Conservation (phyloP, 805 yeast species). For the Kluyveromyces siamensis region DNA sequence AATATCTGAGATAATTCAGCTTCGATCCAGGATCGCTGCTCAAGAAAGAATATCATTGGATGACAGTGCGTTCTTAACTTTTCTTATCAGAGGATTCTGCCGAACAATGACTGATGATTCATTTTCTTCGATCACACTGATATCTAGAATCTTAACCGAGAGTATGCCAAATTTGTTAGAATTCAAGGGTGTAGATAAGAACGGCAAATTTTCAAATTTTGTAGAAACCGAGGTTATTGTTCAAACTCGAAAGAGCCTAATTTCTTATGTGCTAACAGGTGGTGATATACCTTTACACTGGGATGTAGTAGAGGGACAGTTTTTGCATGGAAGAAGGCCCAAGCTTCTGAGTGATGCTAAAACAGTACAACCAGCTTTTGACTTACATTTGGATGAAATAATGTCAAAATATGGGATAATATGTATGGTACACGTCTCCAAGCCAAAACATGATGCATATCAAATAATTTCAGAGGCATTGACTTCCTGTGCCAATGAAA, state of each 20-base stretch:
- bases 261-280: conserved; percentile 74
- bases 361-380: conserved; percentile 81
- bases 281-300: conserved; percentile 93
- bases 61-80: conserved; percentile 61
- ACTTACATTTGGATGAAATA: conserved; percentile 66
- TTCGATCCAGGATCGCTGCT: conserved; percentile 57
- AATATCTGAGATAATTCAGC: conserved; percentile 67
- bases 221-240: conserved; percentile 83
- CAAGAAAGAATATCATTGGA: conserved; percentile 54
- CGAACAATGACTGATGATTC: conserved; percentile 39
- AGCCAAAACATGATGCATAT: conserved; percentile 58
- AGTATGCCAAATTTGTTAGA: conserved; percentile 82
- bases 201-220: conserved; percentile 85
- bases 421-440: conserved; percentile 68
- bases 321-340: conserved; percentile 73
- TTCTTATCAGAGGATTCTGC: conserved; percentile 88
- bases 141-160: conserved; percentile 85
- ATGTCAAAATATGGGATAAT: conserved; percentile 75
- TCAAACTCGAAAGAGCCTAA: conserved; percentile 39
- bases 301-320: conserved; percentile 68
- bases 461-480: conserved; percentile 56
- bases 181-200: conserved; percentile 83
- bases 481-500: conserved; percentile 38
- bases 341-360: conserved; percentile 69
- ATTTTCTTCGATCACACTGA: conserved; percentile 47